Evolutionary conservation across 164 flowering plant genomes (phyloP).

Genomic region (Tetrastigma voinierianum): DNA sequence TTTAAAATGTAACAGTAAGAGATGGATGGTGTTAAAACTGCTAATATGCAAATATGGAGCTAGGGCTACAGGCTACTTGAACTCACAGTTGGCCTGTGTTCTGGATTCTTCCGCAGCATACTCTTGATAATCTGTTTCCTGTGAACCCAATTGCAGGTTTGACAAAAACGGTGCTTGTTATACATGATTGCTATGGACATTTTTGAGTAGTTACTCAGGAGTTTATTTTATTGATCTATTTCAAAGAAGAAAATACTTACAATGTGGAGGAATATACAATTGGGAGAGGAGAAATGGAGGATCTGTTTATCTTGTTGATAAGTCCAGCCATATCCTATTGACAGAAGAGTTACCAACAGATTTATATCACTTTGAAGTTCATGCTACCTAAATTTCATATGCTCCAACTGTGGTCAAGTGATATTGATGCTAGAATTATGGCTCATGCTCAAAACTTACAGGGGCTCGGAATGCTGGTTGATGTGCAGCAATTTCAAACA

Average conservation of each 20-base stretch:
- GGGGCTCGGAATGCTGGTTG: slow-evolving; percentile 68
- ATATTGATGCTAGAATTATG: background rate
- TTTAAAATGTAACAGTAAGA: slow-evolving; percentile 4
- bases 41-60: background rate
- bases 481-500: slow-evolving; percentile 78
- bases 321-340: slow-evolving; percentile 71
- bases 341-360: slow-evolving; percentile 5
- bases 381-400: background rate
- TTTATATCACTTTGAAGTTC: background rate
- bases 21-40: slow-evolving; percentile 4
- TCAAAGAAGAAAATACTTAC: slow-evolving; percentile 32
- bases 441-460: slow-evolving; percentile 33
- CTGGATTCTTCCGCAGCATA: slow-evolving; percentile 89
- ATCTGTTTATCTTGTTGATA: slow-evolving; percentile 66
- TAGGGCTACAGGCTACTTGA: background rate
- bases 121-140: slow-evolving; percentile 84
- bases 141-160: slow-evolving; percentile 9
- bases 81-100: slow-evolving; percentile 86
- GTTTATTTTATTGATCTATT: background rate
- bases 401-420: background rate
- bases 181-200: too few species aligned
- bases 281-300: slow-evolving; percentile 66
- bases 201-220: too few species aligned
- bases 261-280: slow-evolving; percentile 60
- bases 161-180: too few species aligned